Base-by-base conservation (phyloP, 805 yeast species). In the Candida insectalens region DNA sequence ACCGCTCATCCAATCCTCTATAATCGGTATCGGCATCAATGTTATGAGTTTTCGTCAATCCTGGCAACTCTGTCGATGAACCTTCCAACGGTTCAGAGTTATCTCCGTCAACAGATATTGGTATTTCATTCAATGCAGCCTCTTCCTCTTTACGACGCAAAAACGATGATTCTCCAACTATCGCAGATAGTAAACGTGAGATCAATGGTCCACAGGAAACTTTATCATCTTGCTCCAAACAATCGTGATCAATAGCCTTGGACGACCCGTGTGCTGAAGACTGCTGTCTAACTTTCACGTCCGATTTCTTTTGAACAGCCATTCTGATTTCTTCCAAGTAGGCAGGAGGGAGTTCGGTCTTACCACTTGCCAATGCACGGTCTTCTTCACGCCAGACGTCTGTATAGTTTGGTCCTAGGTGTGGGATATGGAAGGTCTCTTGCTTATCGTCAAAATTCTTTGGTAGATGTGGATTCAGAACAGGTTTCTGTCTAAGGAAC, bases 181-280 rank as follows among this genome's bases (percentile, higher is more conserved):
- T 65, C 0, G 96, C 97, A 4, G 95, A 73, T 34, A 89, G 53
- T 29, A 89, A 62, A 38, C 98, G 69, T 17, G 88, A 77, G 0
- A 94, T 79, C 23, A 89, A 64, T 1, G 98, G 97, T 1, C 98
- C 98, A 52, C 95, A 80, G 1, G 94, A 79, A 1, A 89, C 63
- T 23, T 35, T 35, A 16, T 71, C 75, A 37, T 83, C 89, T 0
- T 79, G 67, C 42, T 83, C 89, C 36, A 88, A 55, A 1, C 59
- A 54, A 4, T 71, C 77, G 46, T 82, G 94, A 19, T 57, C 62
- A 29, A 83, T 46, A 19, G 63, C 67, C 16, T 69, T 75, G 1
- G 77, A 62, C 1, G 78, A 63, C 4, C 80, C 82, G 40, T 69
- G 77, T 0, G 95, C 77, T 18, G 47, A 48, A 13, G 56, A 44